These are phyloP conservation scores for Lactarius evosmus DNA, from an alignment of 768 basidiomycete species.

Conservation along the genomic window DNA sequence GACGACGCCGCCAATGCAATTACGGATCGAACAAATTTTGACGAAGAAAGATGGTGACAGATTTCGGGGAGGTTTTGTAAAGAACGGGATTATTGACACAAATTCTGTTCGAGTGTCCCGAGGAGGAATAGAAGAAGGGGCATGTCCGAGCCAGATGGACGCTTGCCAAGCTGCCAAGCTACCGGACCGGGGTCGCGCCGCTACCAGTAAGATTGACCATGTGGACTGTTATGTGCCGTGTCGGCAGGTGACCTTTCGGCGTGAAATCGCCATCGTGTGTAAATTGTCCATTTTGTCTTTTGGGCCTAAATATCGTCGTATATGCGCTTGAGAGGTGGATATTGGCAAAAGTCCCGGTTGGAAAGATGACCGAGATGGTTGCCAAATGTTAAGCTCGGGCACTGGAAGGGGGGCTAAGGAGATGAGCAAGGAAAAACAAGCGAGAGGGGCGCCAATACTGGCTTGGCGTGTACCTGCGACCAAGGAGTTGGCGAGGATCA, in stretches of 20 bases:
- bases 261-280: slow-evolving; percentile 17
- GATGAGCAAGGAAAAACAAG: background rate
- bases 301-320: background rate
- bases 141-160: slow-evolving; percentile 10
- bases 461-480: background rate
- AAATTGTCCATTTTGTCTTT: background rate
- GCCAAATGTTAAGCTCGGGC: background rate
- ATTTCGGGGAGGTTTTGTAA: background rate
- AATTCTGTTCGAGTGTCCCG: background rate
- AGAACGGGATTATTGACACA: slow-evolving; percentile 3
- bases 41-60: slow-evolving; percentile 1
- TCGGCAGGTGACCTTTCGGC: slow-evolving; percentile 17
- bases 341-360: background rate
- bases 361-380: background rate
- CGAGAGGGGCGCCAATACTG: background rate
- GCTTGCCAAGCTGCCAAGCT: slow-evolving; percentile 5
- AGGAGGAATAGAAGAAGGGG: background rate
- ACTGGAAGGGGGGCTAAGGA: background rate
- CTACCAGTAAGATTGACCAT: background rate
- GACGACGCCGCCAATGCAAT: background rate
- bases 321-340: background rate
- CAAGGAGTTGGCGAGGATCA: slow-evolving; percentile 12
- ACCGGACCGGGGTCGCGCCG: slow-evolving; percentile 5
- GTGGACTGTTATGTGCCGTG: slow-evolving; percentile 5
- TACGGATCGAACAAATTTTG: slow-evolving; percentile 1